A percentile compares a stretch with the other conserved stretches of the same genome.
These are phyloP conservation scores for Pleurotus salmoneostramineus DNA, from an alignment of 768 basidiomycete species.

Conservation along the genomic window DNA sequence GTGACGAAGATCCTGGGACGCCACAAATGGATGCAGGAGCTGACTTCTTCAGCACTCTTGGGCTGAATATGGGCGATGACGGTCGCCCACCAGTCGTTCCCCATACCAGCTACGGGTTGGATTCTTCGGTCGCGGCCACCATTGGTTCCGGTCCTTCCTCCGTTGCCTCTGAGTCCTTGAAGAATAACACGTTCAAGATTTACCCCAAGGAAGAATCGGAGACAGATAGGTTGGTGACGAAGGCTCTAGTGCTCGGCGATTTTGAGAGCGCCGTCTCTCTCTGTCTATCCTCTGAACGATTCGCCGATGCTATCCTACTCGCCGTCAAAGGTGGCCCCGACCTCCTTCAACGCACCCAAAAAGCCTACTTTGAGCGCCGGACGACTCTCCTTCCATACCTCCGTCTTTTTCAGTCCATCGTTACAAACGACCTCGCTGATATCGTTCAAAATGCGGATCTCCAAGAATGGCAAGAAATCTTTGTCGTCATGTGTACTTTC, in stretches of 20 bases:
- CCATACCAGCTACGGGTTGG: conserved; percentile 73
- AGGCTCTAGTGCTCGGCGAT: conserved; percentile 94
- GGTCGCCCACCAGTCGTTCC: conserved; percentile 55
- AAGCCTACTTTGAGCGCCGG: conserved; percentile 86
- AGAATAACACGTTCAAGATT: conserved; percentile 84
- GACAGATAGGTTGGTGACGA: conserved; percentile 84
- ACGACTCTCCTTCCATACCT: conserved; percentile 80
- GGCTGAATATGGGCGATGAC: conserved; percentile 38
- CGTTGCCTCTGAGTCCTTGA: conserved; percentile 66
- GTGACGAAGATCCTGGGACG: conserved; percentile 68
- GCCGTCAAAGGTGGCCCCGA: conserved; percentile 90
- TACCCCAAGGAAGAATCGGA: conserved; percentile 86
- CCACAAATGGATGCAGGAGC: conserved; percentile 63
- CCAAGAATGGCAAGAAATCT: conserved; percentile 93
- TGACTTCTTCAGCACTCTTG: conserved; percentile 89
- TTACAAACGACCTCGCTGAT: conserved; percentile 87
- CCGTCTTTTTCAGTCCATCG: conserved; percentile 91
- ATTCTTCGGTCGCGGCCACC: conserved; percentile 93
- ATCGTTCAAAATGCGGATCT: conserved; percentile 96
- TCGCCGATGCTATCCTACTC: conserved; percentile 91
- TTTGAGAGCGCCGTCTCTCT: conserved; percentile 89
- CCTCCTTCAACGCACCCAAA: conserved; percentile 83
- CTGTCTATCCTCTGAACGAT: conserved; percentile 85
- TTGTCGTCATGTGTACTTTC: conserved; percentile 95
- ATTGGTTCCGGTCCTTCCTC: conserved; percentile 90